A percentile compares a stretch with the other conserved stretches of the same genome.
These are phyloP conservation scores for Chaetomium sp. DNA, from an alignment of 2,329 filamentous ascomycete genomes.

Conservation along the genomic window DNA sequence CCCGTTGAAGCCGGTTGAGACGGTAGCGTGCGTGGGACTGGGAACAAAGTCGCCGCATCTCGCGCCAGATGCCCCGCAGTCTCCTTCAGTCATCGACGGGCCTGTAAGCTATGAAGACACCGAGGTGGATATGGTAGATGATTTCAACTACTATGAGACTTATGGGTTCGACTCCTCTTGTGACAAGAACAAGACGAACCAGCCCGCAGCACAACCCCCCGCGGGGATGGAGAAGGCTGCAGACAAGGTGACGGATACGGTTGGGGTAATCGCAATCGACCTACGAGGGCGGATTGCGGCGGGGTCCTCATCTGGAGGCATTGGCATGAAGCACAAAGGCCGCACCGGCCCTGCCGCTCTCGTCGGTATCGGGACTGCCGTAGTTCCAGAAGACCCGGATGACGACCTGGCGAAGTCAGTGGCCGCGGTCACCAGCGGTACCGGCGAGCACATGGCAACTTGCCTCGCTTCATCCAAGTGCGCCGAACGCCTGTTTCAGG, in stretches of 20 bases:
- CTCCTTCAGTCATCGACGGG: conserved; percentile 30
- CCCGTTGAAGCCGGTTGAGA: conserved; percentile 11
- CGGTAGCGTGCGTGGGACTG: conserved; percentile 20
- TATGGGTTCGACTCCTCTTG: conserved; percentile 7
- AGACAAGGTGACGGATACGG: conserved; percentile 81
- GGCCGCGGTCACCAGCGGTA: conserved; percentile 87
- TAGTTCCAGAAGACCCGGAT: conserved; percentile 73
- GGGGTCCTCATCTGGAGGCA: conserved; percentile 93
- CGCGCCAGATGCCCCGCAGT: conserved; percentile 1
- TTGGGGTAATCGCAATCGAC: conserved; percentile 94
- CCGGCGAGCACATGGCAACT: conserved; percentile 96
- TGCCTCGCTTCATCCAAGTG: conserved; percentile 88
- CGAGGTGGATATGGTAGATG: conserved; percentile 15
- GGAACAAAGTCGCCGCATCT: conserved; percentile 25
- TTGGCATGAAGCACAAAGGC: conserved; percentile 96
- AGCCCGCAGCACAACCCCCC: neutral
- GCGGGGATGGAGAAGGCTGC: conserved; percentile 46
- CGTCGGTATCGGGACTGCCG: conserved; percentile 85
- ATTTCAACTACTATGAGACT: conserved; percentile 2
- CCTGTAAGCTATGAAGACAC: conserved; percentile 21
- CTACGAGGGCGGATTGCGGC: conserved; percentile 84
- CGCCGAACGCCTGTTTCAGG: conserved; percentile 80
- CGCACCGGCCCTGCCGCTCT: conserved; percentile 90
- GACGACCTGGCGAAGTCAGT: conserved; percentile 72
- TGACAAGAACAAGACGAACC: neutral